Base-by-base conservation (phyloP, 1,284 basidiomycete genomes). In the Cutaneotrichosporon arboriforme region DNA sequence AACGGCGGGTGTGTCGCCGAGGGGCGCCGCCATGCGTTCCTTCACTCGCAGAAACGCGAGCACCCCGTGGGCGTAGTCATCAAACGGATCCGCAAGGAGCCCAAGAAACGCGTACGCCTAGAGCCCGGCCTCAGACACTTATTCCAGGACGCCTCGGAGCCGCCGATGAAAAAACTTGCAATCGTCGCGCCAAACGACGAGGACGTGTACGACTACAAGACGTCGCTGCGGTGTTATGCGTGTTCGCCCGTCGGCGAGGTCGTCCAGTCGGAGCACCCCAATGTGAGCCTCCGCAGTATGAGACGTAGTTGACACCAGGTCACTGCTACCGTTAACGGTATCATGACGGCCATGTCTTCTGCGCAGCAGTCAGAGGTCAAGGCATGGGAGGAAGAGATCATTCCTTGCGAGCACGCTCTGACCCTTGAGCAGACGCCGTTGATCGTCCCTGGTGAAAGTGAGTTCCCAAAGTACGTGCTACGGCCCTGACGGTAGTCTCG, bases 301-400 rank as follows among this genome's bases (percentile, higher is more conserved):
- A 9, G 34, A 36, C 4, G 1, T 3, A 37, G 34, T 51, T 50
- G 40, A 49, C 44, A 9, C 3, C 58, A 85, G 81, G 76, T 84
- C 46, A 77, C 81, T 51, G 67, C 77, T 0, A 77, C 92, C 10
- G 77, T 84, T 4, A 78, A 83, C n/a, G 84, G 82, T 0, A 80
- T 96, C 52, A 85, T 96, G 83, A 78, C 80, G 2, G 85, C 90
- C 1, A 78, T 91, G 63, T 90, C 90, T 0, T 94, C 91, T 0
- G 86, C 90, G 0, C 87, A 91, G 49, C 87, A 92, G 67, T 89
- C 86, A 1, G 92, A 97, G 68, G 89, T 99, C 53, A 88, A 97
- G 74, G 89, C 93, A 2, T 99, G 96, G 94, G 90, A 96, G 68
- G 92, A 97, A 73, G 94, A 97, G 68, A 86, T 97, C 31, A 68